These are phyloP conservation scores for Globisporangium spiculum DNA, from an alignment of 352 stramenopile species.

Conservation along the genomic window DNA sequence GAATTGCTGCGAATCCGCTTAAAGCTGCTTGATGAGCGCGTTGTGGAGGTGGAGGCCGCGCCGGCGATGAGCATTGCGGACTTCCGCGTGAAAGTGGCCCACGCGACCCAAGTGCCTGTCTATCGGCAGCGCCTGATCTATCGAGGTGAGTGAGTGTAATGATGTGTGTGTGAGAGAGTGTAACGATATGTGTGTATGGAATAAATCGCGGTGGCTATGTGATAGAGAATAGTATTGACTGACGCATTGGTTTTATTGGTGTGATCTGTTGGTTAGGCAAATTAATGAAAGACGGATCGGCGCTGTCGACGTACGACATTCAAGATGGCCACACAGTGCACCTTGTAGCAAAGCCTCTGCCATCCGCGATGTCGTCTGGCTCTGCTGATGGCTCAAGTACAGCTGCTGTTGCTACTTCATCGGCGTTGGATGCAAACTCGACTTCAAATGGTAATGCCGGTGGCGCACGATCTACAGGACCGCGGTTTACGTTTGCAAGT, in stretches of 20 bases:
- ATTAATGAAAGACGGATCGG: slow-evolving; percentile 76
- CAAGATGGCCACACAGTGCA: slow-evolving; percentile 92
- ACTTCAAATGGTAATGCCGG: not conserved
- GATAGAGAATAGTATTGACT: not conserved
- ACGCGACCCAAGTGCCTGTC: slow-evolving; percentile 49
- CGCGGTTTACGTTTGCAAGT: slow-evolving; percentile 8
- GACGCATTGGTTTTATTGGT: not conserved
- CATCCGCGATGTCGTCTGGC: not conserved
- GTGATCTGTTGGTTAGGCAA: slow-evolving; percentile 40
- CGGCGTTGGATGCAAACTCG: not conserved
- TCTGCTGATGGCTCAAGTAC: not conserved
- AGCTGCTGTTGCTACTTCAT: not conserved
- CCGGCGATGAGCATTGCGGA: slow-evolving; percentile 47
- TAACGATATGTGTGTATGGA: not conserved
- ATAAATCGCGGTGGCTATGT: not conserved
- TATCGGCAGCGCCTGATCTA: slow-evolving; percentile 91
- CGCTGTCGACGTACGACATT: slow-evolving; percentile 80
- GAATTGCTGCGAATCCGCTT: slow-evolving; percentile 30
- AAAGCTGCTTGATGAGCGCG: slow-evolving; percentile 77
- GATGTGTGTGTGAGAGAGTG: not conserved
- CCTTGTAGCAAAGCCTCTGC: slow-evolving; percentile 68
- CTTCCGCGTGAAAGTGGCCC: slow-evolving; percentile 60
- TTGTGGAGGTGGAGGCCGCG: slow-evolving; percentile 58
- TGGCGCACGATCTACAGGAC: not conserved
- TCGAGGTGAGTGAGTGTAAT: slow-evolving; percentile 33